Base-by-base conservation (phyloP, 768 basidiomycete genomes). In the Agaricus subrufescens region DNA sequence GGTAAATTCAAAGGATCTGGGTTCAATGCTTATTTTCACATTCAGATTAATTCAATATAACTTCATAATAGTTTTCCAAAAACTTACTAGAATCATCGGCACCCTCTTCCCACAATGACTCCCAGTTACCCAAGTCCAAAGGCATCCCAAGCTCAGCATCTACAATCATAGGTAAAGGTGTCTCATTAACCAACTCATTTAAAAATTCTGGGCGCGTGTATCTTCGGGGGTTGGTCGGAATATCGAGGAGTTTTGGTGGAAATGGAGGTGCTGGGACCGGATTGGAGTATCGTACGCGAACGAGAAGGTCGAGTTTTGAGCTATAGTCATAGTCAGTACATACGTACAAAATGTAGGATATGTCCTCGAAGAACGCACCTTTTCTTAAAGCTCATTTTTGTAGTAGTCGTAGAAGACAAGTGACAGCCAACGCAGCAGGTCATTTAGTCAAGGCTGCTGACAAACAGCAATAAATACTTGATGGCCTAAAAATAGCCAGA, bases 91-190 rank as follows among this genome's bases (percentile, higher is more conserved):
- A 78, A 70, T 87, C 83, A 65, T 86, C 81, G 2, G 78, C 88
- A 43, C 83, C 83, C 58, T 92, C 89, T 49, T 89, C 85, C 91
- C 89, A 94, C 15, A 96, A 72, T 37, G 83, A 87, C 53, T 88
- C 86, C 79, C 86, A 94, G 53, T 79, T 82, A 15, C 89, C 87
- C 46, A 96, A 73, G 67, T 98, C 92, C 26, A 99, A 71, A 0
- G 95, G 94, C 94, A 99, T 95, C 0, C 97, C 97, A 61, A 87
- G 88, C 68, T 99, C 97, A 0, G 91, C 92, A 63, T 99, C 97
- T 1, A 98, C 88, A 61, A 98, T 88, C 92, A 98, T 94, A 0
- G 97, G 96, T 19, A 97, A 68, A 0, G 90, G 88, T 10, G 85
- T 83, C 47, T 92, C 91, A 52, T 85, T 84, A 0, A 90, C 88